Evolutionary conservation across 2,329 filamentous ascomycete species (phyloP).

Genomic region (Paraphaeosphaeria minitans): DNA sequence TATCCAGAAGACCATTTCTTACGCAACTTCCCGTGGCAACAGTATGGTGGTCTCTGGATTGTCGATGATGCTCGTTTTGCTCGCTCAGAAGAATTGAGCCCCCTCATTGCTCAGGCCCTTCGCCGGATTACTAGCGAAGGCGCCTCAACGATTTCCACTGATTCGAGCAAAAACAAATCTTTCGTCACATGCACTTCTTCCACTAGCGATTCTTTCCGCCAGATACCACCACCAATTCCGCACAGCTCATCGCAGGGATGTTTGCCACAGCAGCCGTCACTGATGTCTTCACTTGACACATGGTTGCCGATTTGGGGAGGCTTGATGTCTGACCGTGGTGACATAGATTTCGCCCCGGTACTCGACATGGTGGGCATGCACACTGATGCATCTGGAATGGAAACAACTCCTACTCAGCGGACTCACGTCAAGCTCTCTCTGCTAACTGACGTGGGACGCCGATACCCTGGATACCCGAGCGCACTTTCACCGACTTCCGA

Average conservation of each 20-base stretch:
- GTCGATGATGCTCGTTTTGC: slow-evolving; percentile 47
- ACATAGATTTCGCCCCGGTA: slow-evolving; percentile 14
- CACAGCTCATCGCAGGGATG: neutral
- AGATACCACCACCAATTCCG: slow-evolving; percentile 6
- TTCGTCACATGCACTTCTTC: slow-evolving; percentile 20
- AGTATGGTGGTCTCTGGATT: slow-evolving; percentile 46
- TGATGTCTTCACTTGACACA: slow-evolving; percentile 22
- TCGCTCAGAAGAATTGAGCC: slow-evolving; percentile 29
- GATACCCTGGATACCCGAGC: slow-evolving; percentile 40
- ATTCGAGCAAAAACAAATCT: slow-evolving; percentile 15
- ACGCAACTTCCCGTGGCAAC: slow-evolving; percentile 46
- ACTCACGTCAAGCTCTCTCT: slow-evolving; percentile 24
- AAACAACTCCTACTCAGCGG: slow-evolving; percentile 3
- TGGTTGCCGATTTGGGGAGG: slow-evolving; percentile 6
- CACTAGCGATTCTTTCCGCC: slow-evolving; percentile 18
- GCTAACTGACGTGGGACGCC: slow-evolving; percentile 36
- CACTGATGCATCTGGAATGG: slow-evolving; percentile 7
- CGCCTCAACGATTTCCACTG: slow-evolving; percentile 17
- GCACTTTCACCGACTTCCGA: slow-evolving; percentile 36
- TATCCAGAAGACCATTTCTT: slow-evolving; percentile 47
- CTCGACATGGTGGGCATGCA: slow-evolving; percentile 27
- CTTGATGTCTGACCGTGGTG: slow-evolving; percentile 8
- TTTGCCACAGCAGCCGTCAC: slow-evolving; percentile 12
- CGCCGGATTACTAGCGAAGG: slow-evolving; percentile 39
- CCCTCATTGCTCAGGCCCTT: slow-evolving; percentile 32